Evolutionary conservation across 73 alveolate genomes (phyloP).

Genomic region (Symbiodinium pilosum): DNA sequence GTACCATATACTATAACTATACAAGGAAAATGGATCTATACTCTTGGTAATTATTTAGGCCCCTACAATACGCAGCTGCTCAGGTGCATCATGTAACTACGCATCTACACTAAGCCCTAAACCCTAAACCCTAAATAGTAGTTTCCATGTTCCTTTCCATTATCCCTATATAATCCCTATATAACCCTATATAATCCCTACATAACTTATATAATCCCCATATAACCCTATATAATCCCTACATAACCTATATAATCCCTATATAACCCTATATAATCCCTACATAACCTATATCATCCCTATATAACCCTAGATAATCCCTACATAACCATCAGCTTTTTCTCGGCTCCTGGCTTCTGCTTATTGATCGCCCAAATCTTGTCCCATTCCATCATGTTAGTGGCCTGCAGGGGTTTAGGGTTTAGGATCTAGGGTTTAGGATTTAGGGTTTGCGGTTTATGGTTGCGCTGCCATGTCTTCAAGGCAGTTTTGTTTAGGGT

Average conservation of each 20-base stretch:
- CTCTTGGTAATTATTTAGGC: too few species aligned
- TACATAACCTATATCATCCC: neutral
- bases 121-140: neutral
- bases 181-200: too few species aligned
- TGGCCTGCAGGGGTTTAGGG: slow-evolving; percentile 30
- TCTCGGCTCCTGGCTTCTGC: slow-evolving; percentile 34
- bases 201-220: neutral
- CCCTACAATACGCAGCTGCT: too few species aligned
- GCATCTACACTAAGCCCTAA: too few species aligned
- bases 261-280: neutral
- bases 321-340: neutral
- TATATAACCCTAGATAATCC: neutral
- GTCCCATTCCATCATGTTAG: slow-evolving; percentile 95
- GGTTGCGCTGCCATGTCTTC: neutral
- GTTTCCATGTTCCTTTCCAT: neutral
- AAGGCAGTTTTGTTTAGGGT: neutral
- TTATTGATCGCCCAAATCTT: slow-evolving; percentile 94
- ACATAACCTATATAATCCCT: neutral
- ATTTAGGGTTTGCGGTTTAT: neutral
- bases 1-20: too few species aligned
- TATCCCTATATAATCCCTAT: too few species aligned
- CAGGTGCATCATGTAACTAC: too few species aligned
- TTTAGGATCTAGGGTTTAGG: too few species aligned
- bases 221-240: neutral
- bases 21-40: too few species aligned